Base-by-base conservation (phyloP, 768 basidiomycete species). In the Ramaria rubella region DNA sequence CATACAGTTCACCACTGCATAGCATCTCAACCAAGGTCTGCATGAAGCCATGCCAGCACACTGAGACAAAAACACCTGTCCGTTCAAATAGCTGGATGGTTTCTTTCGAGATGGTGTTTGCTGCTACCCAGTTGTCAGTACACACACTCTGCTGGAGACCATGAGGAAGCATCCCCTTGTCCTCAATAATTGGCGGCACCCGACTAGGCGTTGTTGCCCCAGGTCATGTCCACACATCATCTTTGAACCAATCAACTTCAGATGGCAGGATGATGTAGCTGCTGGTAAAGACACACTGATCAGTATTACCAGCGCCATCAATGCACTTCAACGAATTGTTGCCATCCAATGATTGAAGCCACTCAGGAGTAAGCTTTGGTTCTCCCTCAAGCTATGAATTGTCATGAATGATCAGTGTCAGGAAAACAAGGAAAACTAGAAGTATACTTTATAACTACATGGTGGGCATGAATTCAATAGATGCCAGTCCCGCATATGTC, bases 71-170 rank as follows among this genome's bases (percentile, higher is more conserved):
- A 15, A 74, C 62, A 0, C 75, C 72, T 0, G 70, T 67, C 63
- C 74, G 69, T 0, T 70, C 59, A 49, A 72, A 77, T 8, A 73
- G 59, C 4, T 56, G 61, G 70, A 67, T 72, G 64, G 68, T 70
- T 21, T 60, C 63, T 58, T 71, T 73, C 31, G 61, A 58, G 1
- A 60, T 59, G 29, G 72, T 65, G 0, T 61, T 54, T 0, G 62
- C 57, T 0, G 65, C 69, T 58, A 68, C 71, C 71, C 69, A 72
- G 48, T 68, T 69, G n/a, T 69, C 57, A 1, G 65, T 65, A 57
- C 69, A 71, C 0, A 24, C 9, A 23, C 12, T 24, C 23, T 46
- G 14, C 9, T 46, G 12, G 23, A 11, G 9, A n/a, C 36, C 11
- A 38, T 38, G 36, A 11, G 36, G 36, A n/a, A n/a, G 36, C n/a